These are phyloP conservation scores for Colletotrichum karsti DNA, from an alignment of 2,329 filamentous ascomycete species.

Conservation along the genomic window DNA sequence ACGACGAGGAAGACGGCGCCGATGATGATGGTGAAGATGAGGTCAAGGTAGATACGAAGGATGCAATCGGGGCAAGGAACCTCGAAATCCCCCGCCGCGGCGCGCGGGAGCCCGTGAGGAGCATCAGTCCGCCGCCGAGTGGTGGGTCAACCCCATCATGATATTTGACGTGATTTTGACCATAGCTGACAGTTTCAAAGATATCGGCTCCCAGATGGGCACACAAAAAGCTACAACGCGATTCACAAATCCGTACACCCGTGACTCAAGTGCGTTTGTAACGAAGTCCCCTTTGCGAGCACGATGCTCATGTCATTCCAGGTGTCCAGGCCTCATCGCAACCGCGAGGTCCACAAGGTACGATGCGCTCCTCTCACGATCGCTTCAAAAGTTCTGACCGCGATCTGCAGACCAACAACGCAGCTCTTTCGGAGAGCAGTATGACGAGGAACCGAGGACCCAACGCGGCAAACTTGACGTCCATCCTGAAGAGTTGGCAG, in stretches of 20 bases:
- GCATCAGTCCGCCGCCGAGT: constrained; percentile 21
- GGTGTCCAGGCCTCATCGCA: not conserved
- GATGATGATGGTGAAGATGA: not conserved
- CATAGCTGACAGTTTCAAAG: not conserved
- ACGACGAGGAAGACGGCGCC: not conserved
- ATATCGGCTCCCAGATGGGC: constrained; percentile 21
- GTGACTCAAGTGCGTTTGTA: constrained; percentile 7
- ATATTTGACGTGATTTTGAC: not conserved
- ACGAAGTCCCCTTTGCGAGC: not conserved
- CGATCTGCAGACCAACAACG: not conserved
- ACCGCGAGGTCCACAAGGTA: not conserved
- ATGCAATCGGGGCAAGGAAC: not conserved
- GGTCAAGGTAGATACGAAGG: not conserved
- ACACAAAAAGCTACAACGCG: constrained; percentile 5
- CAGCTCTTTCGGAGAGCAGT: not conserved
- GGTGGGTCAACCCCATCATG: not conserved
- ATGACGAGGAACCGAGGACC: not conserved
- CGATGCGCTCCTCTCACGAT: not conserved
- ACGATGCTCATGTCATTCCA: not conserved
- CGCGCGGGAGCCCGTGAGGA: not conserved
- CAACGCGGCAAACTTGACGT: not conserved
- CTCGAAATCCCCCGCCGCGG: not conserved
- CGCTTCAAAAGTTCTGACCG: not conserved
- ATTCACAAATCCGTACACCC: constrained; percentile 1
- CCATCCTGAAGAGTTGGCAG: constrained; percentile 1